Evolutionary conservation across 2,329 filamentous ascomycete genomes (phyloP), one percentile per base, ranked within the genome.

Genomic region (Verticillium dahliae): DNA sequence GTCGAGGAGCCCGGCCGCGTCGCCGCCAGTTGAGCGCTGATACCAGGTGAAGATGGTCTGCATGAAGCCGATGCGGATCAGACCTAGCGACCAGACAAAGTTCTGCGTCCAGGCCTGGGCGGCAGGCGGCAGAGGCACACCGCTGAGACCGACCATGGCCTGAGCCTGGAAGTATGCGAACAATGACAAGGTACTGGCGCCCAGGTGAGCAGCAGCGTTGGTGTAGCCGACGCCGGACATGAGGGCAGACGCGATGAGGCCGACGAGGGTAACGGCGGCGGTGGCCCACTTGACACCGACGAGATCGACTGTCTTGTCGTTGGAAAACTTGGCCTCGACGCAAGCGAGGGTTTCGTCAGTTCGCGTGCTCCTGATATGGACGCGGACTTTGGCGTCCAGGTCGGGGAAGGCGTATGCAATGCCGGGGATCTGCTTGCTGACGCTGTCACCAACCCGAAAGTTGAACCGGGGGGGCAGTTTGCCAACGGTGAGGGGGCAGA

Each of bases 61-160:
- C 78, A 97, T 85, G 74, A 96, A 97, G n/a, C 81, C 81, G 52
- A 97, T 83, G 59, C 85, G 85, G 69, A 98, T 96, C 69, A 98
- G 92, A 69, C 94, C 94, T 91, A 98, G 95, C 71, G 90, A 96
- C 94, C 94, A 98, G 73, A 96, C 90, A 78, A 98, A 97, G 77
- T 97, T 94, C 77, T 97, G 93, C 1, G 93, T 97, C 94, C 94
- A 98, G 0, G 93, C 85, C 70, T 90, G 84, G 60, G 96, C 94
- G 64, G 97, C 90, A 0, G 94, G 94, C 10, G 94, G 94, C 60
- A 97, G 84, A 56, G 83, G 81, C 14, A 97, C 89, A 22, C 89
- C 85, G 60, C 89, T 91, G 75, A 97, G 88, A 65, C 93, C 93
- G 69, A 97, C 82, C 75, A 97, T 92, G 33, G 94, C 93, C 76